A percentile compares a stretch with the other conserved stretches of the same genome.
phyloP scores from a whole-genome alignment of 208 protist species.

The Acanthamoeba triangularis region DNA sequence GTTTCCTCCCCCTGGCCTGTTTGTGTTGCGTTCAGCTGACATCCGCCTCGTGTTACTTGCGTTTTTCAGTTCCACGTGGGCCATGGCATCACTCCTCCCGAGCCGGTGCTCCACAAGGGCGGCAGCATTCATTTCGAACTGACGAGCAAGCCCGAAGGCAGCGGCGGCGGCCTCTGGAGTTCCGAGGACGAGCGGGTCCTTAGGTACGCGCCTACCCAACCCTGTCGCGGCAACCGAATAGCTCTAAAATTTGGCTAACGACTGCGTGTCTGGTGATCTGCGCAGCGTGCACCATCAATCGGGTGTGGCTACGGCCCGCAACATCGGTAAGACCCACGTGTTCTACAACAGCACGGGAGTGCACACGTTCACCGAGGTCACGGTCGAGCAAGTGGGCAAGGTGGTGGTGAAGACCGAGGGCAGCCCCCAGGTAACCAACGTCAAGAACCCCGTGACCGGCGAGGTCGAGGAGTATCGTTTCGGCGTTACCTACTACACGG shows the following conservation, averaged over 20 bases:
- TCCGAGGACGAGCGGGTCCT: conserved; percentile 45
- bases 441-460: conserved; percentile 47
- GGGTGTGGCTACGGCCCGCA: conserved; percentile 24
- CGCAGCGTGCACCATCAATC: conserved; percentile 54
- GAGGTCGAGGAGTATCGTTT: conserved; percentile 60
- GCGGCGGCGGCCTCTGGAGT: conserved; percentile 39
- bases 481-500: conserved; percentile 32
- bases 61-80: conserved; percentile 37
- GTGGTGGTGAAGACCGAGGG: conserved; percentile 8
- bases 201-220: neutral
- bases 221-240: neutral
- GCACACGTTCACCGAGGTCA: conserved; percentile 38
- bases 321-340: neutral
- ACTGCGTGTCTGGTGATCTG: neutral
- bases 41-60: neutral
- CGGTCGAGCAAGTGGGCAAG: conserved; percentile 54
- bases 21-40: neutral
- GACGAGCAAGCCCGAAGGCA: neutral
- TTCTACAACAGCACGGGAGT: conserved; percentile 66
- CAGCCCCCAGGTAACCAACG: conserved; percentile 5
- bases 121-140: conserved; percentile 42
- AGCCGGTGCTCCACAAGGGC: conserved; percentile 56
- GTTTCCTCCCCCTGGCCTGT: neutral
- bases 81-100: conserved; percentile 49
- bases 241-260: too few species aligned